These are phyloP conservation scores for Podaxis sp. DNA, from an alignment of 768 basidiomycete species.

Conservation along the genomic window DNA sequence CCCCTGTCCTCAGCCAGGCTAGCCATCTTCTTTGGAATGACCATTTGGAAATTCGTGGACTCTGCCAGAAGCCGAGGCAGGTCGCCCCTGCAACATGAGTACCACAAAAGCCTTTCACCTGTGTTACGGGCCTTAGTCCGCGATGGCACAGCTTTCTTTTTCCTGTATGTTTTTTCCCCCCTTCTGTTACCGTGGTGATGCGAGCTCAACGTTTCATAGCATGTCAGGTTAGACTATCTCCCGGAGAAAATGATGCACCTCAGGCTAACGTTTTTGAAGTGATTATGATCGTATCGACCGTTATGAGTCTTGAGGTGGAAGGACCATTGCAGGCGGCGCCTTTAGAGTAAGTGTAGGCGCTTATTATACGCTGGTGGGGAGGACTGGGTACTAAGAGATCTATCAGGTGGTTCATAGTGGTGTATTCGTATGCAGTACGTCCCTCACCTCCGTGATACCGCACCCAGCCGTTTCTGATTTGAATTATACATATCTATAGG, in stretches of 20 bases:
- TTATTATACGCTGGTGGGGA: neutral
- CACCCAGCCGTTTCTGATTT: neutral
- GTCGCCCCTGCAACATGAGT: neutral
- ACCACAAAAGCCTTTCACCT: neutral
- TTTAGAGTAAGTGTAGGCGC: neutral
- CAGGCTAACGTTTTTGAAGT: neutral
- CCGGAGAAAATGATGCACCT: neutral
- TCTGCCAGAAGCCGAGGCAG: neutral
- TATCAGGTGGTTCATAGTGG: neutral
- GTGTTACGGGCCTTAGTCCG: neutral
- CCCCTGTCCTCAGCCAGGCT: neutral
- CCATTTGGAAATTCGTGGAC: neutral
- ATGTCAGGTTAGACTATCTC: neutral
- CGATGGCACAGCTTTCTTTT: neutral
- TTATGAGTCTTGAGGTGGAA: neutral
- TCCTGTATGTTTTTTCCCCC: neutral
- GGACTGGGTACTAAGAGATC: neutral
- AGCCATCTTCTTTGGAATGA: slow-evolving; percentile 1
- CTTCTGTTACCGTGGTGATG: neutral
- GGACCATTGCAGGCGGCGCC: neutral
- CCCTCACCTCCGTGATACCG: neutral
- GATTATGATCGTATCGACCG: neutral
- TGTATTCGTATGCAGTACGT: neutral
- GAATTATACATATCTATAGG: neutral
- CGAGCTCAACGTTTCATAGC: neutral